Conservation (phyloP, 148 eudicot species). For the Amaranthus cruentus region DNA sequence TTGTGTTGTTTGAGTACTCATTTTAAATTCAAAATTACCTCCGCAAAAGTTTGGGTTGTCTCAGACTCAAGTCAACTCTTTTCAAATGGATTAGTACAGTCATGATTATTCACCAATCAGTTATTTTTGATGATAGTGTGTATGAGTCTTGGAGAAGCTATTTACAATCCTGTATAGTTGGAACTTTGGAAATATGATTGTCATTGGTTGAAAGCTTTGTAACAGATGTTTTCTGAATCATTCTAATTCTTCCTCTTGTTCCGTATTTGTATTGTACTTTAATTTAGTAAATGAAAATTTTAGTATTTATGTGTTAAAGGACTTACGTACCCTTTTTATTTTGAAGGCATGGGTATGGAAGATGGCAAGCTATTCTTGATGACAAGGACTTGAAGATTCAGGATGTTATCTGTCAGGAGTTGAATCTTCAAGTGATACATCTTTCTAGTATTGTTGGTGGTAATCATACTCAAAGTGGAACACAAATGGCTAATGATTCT, state of each 20-base stretch:
- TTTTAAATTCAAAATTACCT: too few relatives aligned
- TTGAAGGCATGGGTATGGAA: slow-evolving; percentile 90
- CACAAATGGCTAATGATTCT: slow-evolving; percentile 33
- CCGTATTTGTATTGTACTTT: not conserved
- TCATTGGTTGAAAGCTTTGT: not conserved
- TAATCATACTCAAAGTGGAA: slow-evolving; percentile 41
- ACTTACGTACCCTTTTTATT: not conserved
- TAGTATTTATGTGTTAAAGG: not conserved
- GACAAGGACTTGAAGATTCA: slow-evolving; percentile 73
- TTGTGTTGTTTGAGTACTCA: too few relatives aligned
- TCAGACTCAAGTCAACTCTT: too few relatives aligned
- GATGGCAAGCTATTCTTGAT: slow-evolving; percentile 97
- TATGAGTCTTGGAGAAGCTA: not conserved
- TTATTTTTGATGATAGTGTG: not conserved
- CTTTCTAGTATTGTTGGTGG: slow-evolving; percentile 46
- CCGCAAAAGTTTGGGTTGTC: too few relatives aligned
- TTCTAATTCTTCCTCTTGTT: not conserved
- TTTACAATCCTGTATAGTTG: not conserved
- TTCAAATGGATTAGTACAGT: too few relatives aligned
- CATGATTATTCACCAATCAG: not conserved
- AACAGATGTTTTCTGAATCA: not conserved
- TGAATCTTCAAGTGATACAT: slow-evolving; percentile 67
- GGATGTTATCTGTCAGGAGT: slow-evolving; percentile 76
- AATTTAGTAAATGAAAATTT: not conserved
- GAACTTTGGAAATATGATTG: not conserved